Percentiles rank a stretch among this genome's conserved stretches.
These are phyloP conservation scores for Puccinia novopanici DNA, from an alignment of 1,284 basidiomycete species.

Conservation along the genomic window DNA sequence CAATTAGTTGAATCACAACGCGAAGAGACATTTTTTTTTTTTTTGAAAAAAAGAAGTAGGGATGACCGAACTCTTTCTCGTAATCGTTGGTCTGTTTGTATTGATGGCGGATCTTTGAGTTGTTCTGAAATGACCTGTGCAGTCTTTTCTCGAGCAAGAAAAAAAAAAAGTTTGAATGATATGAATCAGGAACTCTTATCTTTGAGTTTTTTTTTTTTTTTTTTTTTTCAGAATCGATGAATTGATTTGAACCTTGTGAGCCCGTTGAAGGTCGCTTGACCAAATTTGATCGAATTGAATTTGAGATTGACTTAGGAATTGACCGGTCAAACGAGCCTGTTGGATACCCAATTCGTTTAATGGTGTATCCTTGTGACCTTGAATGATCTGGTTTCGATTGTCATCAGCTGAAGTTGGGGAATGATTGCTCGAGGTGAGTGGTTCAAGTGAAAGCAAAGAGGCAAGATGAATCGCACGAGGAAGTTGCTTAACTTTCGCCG, in stretches of 20 bases:
- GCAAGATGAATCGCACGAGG: no score
- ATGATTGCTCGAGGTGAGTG: background rate
- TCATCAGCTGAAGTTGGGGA: conserved; percentile 24
- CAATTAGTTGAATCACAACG: no score
- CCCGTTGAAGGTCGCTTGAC: conserved; percentile 39
- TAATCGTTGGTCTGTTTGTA: conserved; percentile 29
- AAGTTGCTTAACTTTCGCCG: background rate
- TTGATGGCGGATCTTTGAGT: background rate
- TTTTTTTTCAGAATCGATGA: background rate
- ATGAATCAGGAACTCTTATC: background rate
- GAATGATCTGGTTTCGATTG: conserved; percentile 40
- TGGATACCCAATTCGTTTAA: conserved; percentile 27
- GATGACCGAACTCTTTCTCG: conserved; percentile 34
- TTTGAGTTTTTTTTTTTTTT: background rate
- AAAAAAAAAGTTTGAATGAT: background rate
- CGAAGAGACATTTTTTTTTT: no score
- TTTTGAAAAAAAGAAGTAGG: background rate
- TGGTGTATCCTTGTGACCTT: conserved; percentile 34
- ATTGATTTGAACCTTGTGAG: conserved; percentile 6
- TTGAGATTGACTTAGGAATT: conserved; percentile 13
- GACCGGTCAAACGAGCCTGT: conserved; percentile 33
- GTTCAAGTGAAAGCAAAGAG: background rate
- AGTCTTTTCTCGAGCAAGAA: conserved; percentile 20
- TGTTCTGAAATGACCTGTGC: conserved; percentile 32
- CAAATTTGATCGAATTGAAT: conserved; percentile 26